Conservation (phyloP, 495 filamentous ascomycete species). For the Aspergillus sclerotiicarbonarius region DNA sequence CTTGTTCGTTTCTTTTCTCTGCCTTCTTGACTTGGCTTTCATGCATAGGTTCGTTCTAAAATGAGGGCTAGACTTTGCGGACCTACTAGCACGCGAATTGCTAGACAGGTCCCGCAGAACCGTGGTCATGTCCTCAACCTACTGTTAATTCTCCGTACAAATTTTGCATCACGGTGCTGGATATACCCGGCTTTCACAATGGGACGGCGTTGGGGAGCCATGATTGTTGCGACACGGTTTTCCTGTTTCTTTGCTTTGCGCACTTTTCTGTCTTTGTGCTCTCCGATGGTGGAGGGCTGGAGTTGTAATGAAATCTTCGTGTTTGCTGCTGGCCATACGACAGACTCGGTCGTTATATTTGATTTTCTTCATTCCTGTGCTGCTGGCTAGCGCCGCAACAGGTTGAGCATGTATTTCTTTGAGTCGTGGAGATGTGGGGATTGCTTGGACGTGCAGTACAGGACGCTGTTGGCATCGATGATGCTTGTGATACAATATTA, state of each 20-base stretch:
- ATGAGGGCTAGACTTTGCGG: conserved; percentile 15
- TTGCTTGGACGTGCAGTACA: conserved; percentile 8
- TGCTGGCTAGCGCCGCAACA: neutral
- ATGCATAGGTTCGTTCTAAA: conserved; percentile 22
- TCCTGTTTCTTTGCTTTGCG: conserved; percentile 20
- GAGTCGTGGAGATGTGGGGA: neutral
- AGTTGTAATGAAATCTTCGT: conserved; percentile 27
- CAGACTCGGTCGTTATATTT: conserved; percentile 5
- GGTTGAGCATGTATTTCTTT: conserved; percentile 10
- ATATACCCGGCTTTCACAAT: conserved; percentile 54
- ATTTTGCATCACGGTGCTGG: conserved; percentile 55
- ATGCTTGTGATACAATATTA: conserved; percentile 17
- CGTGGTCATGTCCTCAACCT: conserved; percentile 18
- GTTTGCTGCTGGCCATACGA: conserved; percentile 9
- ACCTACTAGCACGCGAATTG: conserved; percentile 10
- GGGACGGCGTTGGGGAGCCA: conserved; percentile 45
- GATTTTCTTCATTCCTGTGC: conserved; percentile 6
- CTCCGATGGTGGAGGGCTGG: conserved; percentile 20
- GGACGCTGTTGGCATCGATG: conserved; percentile 5
- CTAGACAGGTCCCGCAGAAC: conserved; percentile 12
- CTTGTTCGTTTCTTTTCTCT: conserved; percentile 14
- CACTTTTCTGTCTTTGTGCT: conserved; percentile 11
- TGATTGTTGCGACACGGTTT: conserved; percentile 29
- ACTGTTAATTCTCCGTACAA: conserved; percentile 41
- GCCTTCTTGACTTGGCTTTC: conserved; percentile 9